These are phyloP conservation scores for Cercospora citrullina DNA, from an alignment of 2,329 filamentous ascomycete genomes.

Conservation along the genomic window DNA sequence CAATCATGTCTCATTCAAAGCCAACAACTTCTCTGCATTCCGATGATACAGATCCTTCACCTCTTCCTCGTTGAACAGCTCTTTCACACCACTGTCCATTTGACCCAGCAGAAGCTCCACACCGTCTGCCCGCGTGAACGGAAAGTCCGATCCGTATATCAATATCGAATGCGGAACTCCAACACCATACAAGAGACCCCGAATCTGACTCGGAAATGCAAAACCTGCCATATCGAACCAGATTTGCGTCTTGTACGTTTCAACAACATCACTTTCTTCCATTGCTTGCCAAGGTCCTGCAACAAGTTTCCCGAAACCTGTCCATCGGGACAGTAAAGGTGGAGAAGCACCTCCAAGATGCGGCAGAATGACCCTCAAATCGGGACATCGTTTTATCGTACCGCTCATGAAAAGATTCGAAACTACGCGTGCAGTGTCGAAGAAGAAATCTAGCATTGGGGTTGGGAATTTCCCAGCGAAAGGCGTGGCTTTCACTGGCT, in stretches of 20 bases:
- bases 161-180: slow-evolving; percentile 46
- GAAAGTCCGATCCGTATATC: slow-evolving; percentile 56
- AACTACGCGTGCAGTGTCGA: slow-evolving; percentile 53
- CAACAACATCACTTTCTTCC: slow-evolving; percentile 34
- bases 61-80: slow-evolving; percentile 41
- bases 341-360: slow-evolving; percentile 52
- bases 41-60: slow-evolving; percentile 42
- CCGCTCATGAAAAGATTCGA: slow-evolving; percentile 53
- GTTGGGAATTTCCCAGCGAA: slow-evolving; percentile 44
- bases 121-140: slow-evolving; percentile 47
- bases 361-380: slow-evolving; percentile 52
- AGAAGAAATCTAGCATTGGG: slow-evolving; percentile 55
- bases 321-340: slow-evolving; percentile 48
- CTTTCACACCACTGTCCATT: slow-evolving; percentile 46
- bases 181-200: slow-evolving; percentile 46
- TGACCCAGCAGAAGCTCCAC: slow-evolving; percentile 42
- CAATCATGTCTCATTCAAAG: neutral
- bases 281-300: slow-evolving; percentile 38
- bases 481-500: slow-evolving; percentile 40
- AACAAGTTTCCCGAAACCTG: slow-evolving; percentile 43
- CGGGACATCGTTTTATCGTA: slow-evolving; percentile 48
- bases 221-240: slow-evolving; percentile 57
- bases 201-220: slow-evolving; percentile 52
- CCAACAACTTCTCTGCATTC: slow-evolving; percentile 40
- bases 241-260: slow-evolving; percentile 45